Evolutionary conservation across 768 basidiomycete genomes (phyloP).

Genomic region (Termitomyces sp.): DNA sequence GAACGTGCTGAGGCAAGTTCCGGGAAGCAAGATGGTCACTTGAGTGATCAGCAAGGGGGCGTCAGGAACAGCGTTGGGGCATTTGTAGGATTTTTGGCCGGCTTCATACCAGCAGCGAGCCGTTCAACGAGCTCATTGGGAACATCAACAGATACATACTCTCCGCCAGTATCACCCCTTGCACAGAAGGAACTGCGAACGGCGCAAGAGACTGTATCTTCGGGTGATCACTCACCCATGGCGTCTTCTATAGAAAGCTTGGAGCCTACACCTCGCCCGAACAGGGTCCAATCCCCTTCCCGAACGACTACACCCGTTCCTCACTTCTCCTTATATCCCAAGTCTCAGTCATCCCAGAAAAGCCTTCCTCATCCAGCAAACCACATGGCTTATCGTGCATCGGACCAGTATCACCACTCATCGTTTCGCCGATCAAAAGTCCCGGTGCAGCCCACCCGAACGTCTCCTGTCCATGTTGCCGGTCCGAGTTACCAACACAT

Average conservation of each 20-base stretch:
- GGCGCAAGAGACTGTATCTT: constrained; percentile 13
- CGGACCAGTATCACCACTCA: constrained; percentile 11
- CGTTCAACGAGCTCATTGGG: constrained; percentile 20
- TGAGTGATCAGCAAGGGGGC: constrained; percentile 25
- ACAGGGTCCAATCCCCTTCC: constrained; percentile 12
- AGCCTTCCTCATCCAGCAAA: constrained; percentile 7
- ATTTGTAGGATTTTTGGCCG: constrained; percentile 65
- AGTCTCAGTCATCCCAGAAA: constrained; percentile 14
- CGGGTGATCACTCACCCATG: constrained; percentile 25
- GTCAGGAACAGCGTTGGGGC: constrained; percentile 51
- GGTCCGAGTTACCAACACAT: constrained; percentile 21
- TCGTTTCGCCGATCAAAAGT: constrained; percentile 11
- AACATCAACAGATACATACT: constrained; percentile 19
- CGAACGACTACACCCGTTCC: constrained; percentile 14
- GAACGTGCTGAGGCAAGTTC: constrained; percentile 42
- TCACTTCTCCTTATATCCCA: constrained; percentile 1
- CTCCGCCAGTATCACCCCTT: constrained; percentile 32
- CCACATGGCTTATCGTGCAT: constrained; percentile 11
- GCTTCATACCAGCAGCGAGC: constrained; percentile 45
- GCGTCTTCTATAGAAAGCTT: constrained; percentile 34
- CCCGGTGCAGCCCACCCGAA: constrained; percentile 13
- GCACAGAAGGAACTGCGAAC: constrained; percentile 18
- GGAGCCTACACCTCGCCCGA: constrained; percentile 24
- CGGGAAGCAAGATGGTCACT: constrained; percentile 23
- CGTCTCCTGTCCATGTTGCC: constrained; percentile 24